phyloP scores from a whole-genome alignment of 2,329 filamentous ascomycete genomes.

The Fusarium sp. region DNA sequence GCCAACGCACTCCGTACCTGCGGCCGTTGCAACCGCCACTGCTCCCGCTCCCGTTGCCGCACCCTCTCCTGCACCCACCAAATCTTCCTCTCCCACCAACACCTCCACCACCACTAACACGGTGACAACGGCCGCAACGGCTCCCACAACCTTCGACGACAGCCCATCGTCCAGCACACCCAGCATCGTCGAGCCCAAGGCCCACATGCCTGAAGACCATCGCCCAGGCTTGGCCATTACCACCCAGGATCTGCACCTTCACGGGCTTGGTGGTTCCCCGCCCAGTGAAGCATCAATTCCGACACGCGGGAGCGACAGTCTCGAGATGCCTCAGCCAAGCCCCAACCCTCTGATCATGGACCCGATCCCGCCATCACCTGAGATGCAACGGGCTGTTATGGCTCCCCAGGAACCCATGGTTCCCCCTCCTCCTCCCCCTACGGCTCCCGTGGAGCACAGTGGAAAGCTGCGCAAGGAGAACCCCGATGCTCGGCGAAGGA shows the following conservation, averaged over 20 bases:
- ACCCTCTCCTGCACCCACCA: constrained; percentile 33
- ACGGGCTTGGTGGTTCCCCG: constrained; percentile 24
- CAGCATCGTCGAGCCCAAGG: constrained; percentile 37
- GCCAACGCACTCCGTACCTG: constrained; percentile 23
- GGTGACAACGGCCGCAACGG: constrained; percentile 19
- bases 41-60: constrained; percentile 19
- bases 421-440: constrained; percentile 22
- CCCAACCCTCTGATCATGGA: constrained; percentile 43
- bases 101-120: constrained; percentile 38
- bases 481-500: constrained; percentile 44
- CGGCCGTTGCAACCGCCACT: constrained; percentile 27
- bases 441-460: constrained; percentile 31
- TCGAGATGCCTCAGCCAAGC: constrained; percentile 35
- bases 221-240: constrained; percentile 32
- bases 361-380: constrained; percentile 45
- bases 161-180: constrained; percentile 38
- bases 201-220: constrained; percentile 34
- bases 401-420: constrained; percentile 35
- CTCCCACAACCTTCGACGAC: constrained; percentile 38
- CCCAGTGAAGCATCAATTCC: constrained; percentile 25
- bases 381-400: constrained; percentile 37
- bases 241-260: constrained; percentile 14
- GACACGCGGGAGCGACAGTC: constrained; percentile 19
- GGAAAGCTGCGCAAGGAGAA: constrained; percentile 48
- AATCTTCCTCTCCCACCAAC: constrained; percentile 41